phyloP scores from a whole-genome alignment of 2,329 filamentous ascomycete genomes.

The Xylariaceae sp. region DNA sequence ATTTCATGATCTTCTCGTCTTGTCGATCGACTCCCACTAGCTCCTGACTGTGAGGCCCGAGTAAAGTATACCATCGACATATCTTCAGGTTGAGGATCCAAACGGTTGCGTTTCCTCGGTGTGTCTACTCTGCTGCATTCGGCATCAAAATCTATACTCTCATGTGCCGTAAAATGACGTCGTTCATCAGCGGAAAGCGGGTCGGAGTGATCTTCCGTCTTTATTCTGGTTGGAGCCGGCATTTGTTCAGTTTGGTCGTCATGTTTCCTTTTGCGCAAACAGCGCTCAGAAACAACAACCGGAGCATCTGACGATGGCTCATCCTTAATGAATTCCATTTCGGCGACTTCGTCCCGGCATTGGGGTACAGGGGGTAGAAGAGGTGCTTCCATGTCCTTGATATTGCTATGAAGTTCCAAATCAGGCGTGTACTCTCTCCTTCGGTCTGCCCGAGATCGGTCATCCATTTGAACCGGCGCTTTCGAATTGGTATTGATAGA shows the following conservation, averaged over 20 bases:
- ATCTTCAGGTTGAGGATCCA: slow-evolving; percentile 12
- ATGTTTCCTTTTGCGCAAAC: slow-evolving; percentile 51
- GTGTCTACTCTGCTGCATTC: slow-evolving; percentile 48
- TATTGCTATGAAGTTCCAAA: slow-evolving; percentile 4
- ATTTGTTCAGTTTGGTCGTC: slow-evolving; percentile 29
- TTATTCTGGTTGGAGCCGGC: slow-evolving; percentile 41
- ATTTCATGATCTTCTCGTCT: background rate
- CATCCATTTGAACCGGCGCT: background rate
- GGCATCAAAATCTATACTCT: slow-evolving; percentile 64
- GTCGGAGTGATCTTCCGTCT: slow-evolving; percentile 45
- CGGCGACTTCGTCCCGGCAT: background rate
- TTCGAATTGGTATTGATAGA: background rate
- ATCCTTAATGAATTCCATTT: slow-evolving; percentile 43
- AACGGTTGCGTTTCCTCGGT: slow-evolving; percentile 41
- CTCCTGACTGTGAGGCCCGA: background rate
- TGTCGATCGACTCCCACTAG: background rate
- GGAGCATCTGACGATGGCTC: slow-evolving; percentile 58
- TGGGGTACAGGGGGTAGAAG: slow-evolving; percentile 38
- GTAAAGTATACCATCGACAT: background rate
- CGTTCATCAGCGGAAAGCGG: slow-evolving; percentile 32
- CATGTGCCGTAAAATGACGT: slow-evolving; percentile 45
- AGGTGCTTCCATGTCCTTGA: slow-evolving; percentile 10
- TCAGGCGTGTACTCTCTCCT: slow-evolving; percentile 11
- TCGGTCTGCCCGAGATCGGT: background rate
- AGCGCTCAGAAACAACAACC: slow-evolving; percentile 54